Base-by-base conservation (phyloP, 2,329 filamentous ascomycete species). In the Lachnellula occidentalis region DNA sequence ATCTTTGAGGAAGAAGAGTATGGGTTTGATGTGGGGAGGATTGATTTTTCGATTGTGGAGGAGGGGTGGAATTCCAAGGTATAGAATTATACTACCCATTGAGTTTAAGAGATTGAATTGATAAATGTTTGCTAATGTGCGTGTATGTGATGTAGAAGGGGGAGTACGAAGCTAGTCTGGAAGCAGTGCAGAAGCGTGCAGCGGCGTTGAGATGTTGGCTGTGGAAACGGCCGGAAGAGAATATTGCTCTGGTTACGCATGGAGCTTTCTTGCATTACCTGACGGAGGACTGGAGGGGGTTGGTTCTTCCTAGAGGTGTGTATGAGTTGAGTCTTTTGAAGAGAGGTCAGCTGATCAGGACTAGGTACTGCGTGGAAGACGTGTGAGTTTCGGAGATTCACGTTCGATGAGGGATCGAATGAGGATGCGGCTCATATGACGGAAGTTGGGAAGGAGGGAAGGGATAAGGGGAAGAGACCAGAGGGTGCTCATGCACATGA, bases 1-100 rank as follows among this genome's bases (percentile, higher is more conserved):
- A 37, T 61, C 2, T 41, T 59, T 5, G 36, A 24, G 15, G 51
- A 59, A 24, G 55, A 47, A 3, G 50, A 59, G 37, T 19, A 34
- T 17, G 51, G 50, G 21, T 58, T 61, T 48, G 51, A 58, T 39
- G 34, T 12, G 6, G 46, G 34, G 12, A 51, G 55, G 36, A 59
- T 61, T 34, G 59, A 61, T 43, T 61, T 53, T 36, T 31, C 34
- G 15, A 19, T 58, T 9, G 43, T 61, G 31, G 53, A 57, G 7
- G 50, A 53, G 14, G 59, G 57, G 3, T 61, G 59, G 59, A 61
- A 54, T 54, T 39, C 36, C 12, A 61, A 61, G 48, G 59, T 61
- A 47, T 45, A 36, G 17, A 31, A 24, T 34, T 34, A n/a, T 9
- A n/a, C n/a, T n/a, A n/a, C 24, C n/a, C 27, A 31, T 11, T 12